Percentiles rank a stretch among this genome's conserved stretches.
phyloP scores from a whole-genome alignment of 345 rosid species.

The Lepidium aucheri region DNA sequence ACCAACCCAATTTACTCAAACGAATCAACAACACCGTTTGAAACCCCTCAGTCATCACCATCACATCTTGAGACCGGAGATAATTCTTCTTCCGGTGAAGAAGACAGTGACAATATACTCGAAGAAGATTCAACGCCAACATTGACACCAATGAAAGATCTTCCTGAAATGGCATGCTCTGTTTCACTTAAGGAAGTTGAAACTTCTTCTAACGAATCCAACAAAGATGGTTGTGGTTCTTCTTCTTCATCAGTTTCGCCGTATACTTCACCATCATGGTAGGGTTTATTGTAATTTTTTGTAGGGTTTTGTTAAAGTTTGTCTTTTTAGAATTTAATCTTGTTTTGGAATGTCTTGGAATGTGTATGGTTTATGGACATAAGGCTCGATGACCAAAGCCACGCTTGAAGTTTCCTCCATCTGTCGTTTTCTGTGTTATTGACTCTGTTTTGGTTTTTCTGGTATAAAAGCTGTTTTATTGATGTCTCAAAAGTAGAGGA shows the following conservation, averaged over 20 bases:
- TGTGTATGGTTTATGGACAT: constrained; percentile 19
- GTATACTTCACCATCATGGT: constrained; percentile 90
- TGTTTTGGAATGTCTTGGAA: constrained; percentile 13
- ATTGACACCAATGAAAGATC: constrained; percentile 78
- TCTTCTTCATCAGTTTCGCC: constrained; percentile 66
- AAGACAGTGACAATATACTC: neutral
- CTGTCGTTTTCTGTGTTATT: constrained; percentile 22
- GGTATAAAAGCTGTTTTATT: neutral
- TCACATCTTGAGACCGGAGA: constrained; percentile 44
- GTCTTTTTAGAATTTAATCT: neutral
- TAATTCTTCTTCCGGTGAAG: constrained; percentile 34
- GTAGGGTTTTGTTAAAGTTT: neutral
- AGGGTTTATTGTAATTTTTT: neutral
- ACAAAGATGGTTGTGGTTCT: constrained; percentile 37
- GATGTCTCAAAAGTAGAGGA: neutral
- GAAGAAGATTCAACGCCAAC: constrained; percentile 47
- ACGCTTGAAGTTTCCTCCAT: constrained; percentile 26
- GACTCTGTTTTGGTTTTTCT: neutral
- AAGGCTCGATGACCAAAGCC: constrained; percentile 26
- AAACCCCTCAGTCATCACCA: constrained; percentile 80
- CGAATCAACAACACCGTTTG: constrained; percentile 55
- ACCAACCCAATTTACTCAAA: constrained; percentile 83
- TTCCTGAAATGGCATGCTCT: constrained; percentile 68
- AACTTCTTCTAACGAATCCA: constrained; percentile 52
- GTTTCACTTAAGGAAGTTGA: constrained; percentile 52